These are phyloP conservation scores for Diaporthe vaccinii DNA, from an alignment of 2,329 filamentous ascomycete species.

Conservation along the genomic window DNA sequence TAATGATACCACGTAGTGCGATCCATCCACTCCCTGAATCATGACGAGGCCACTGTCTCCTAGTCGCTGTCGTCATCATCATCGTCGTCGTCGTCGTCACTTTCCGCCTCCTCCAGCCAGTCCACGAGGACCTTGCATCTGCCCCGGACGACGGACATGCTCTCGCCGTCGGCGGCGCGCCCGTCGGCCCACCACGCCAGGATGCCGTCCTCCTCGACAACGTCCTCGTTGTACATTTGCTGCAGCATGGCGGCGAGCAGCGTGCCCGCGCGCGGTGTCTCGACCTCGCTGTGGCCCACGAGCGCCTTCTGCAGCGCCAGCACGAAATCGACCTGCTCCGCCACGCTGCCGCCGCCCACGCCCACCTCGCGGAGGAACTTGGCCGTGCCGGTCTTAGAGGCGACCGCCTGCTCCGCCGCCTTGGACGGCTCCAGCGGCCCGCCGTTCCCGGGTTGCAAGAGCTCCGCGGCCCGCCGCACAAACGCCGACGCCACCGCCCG, in stretches of 20 bases:
- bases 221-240: constrained; percentile 86
- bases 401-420: constrained; percentile 74
- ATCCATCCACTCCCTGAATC: not conserved
- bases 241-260: constrained; percentile 85
- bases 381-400: constrained; percentile 63
- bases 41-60: constrained; percentile 3
- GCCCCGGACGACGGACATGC: constrained; percentile 77
- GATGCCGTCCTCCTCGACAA: constrained; percentile 91
- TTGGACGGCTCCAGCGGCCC: constrained; percentile 69
- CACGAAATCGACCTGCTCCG: constrained; percentile 89
- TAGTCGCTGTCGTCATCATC: constrained; percentile 63
- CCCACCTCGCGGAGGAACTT: constrained; percentile 72
- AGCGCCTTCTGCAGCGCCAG: constrained; percentile 86
- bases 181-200: constrained; percentile 89
- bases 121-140: constrained; percentile 86
- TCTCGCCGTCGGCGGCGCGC: constrained; percentile 74
- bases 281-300: constrained; percentile 68
- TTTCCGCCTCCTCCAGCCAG: constrained; percentile 83
- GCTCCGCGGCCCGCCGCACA: constrained; percentile 82
- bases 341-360: constrained; percentile 72
- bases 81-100: constrained; percentile 77
- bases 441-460: constrained; percentile 67
- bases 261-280: constrained; percentile 63
- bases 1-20: not conserved
- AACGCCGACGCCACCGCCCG: constrained; percentile 89